Conservation (phyloP, 148 eudicot species). For the Linanthus parryae region DNA sequence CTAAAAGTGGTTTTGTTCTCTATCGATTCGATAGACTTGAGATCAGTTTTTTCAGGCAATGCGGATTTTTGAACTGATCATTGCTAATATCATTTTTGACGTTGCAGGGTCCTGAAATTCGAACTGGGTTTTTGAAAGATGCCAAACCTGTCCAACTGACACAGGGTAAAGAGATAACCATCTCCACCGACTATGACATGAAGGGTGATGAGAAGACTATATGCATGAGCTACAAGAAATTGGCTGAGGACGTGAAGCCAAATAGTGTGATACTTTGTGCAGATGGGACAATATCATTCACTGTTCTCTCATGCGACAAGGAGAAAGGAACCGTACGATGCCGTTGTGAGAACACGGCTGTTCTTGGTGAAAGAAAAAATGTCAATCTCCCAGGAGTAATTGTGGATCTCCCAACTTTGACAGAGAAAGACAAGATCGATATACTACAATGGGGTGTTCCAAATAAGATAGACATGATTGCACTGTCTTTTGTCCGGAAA, state of each 20-base stretch:
- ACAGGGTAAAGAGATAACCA: slow-evolving; percentile 46
- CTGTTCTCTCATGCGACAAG: slow-evolving; percentile 38
- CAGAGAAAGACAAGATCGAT: slow-evolving; percentile 45
- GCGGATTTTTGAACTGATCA: slow-evolving; percentile 1
- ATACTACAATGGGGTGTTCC: slow-evolving; percentile 50
- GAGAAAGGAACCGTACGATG: slow-evolving; percentile 33
- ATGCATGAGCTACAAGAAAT: slow-evolving; percentile 54
- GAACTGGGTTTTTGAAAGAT: slow-evolving; percentile 50
- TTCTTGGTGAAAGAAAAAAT: slow-evolving; percentile 49
- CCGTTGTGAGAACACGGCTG: slow-evolving; percentile 48
- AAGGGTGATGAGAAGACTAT: slow-evolving; percentile 43
- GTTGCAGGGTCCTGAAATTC: slow-evolving; percentile 46
- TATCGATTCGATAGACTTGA: too few relatives aligned
- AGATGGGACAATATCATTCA: slow-evolving; percentile 45
- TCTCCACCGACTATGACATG: slow-evolving; percentile 41
- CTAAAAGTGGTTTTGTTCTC: too few relatives aligned
- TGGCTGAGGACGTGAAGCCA: slow-evolving; percentile 43
- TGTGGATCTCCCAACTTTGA: slow-evolving; percentile 50
- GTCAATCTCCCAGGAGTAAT: slow-evolving; percentile 51
- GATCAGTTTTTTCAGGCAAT: too few relatives aligned
- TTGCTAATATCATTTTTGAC: slow-evolving; percentile 1
- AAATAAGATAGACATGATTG: slow-evolving; percentile 47
- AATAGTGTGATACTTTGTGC: slow-evolving; percentile 42
- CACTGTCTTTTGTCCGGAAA: slow-evolving; percentile 51
- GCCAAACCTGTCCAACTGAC: slow-evolving; percentile 38